Base-by-base conservation (phyloP, 495 filamentous ascomycete species). In the Achaetomiella virescens region DNA sequence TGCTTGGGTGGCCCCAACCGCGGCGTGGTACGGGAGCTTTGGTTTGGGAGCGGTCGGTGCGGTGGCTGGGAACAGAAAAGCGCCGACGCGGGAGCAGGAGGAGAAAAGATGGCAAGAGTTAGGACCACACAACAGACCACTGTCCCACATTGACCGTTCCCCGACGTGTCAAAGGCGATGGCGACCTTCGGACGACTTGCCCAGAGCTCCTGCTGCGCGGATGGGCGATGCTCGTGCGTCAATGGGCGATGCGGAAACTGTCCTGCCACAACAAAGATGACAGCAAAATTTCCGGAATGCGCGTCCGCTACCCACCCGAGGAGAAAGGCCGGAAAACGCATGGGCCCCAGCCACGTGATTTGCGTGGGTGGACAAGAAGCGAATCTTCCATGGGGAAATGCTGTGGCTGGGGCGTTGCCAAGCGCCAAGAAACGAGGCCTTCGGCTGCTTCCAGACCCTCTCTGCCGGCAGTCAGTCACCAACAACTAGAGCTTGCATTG, bases 201-300 rank as follows among this genome's bases (percentile, higher is more conserved):
- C 48, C 52, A 11, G 27, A 45, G 45, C 43, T 21, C 27, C 49
- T 57, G 49, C 35, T 43, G 54, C 41, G 25, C 54, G 9, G 57
- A 36, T 52, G 58, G 31, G 60, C 44, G 58, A 63, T 68, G 61
- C 48, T 57, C 48, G 44, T 57, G 48, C 27, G 54, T 58, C 66
- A 71, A 71, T 71, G 65, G 61, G 55, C 44, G 65, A 71, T 70
- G 57, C 15, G 5, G 33, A 18, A 35, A 24, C 33, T 33, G 35
- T 60, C 35, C 59, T 60, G 63, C 65, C 65, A 56, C 62, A 65
- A 66, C 58, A 54, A 62, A 60, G 61, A 63, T 57, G 57, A 56
- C 58, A 61, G 55, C 60, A 61, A 63, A 62, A 66, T 56, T 60
- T 60, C 55, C 60, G 47, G 59, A 51, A 43, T 52, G 52, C 60